These are phyloP conservation scores for Albizia julibrissin DNA, from an alignment of 306 rosid genomes.

Conservation along the genomic window DNA sequence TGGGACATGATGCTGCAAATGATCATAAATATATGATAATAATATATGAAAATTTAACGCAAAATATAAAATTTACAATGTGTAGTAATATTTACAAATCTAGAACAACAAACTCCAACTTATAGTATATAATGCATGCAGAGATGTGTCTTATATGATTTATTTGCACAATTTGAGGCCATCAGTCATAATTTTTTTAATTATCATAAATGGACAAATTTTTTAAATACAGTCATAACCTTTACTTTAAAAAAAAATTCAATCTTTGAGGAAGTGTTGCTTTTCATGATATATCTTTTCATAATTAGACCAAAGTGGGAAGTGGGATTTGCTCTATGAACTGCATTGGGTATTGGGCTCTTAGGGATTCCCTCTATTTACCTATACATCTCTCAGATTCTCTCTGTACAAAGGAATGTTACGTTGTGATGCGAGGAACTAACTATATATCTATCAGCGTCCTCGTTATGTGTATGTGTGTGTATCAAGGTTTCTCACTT, in stretches of 20 bases:
- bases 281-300: background rate
- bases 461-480: background rate
- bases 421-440: slow-evolving; percentile 30
- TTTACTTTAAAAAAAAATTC: background rate
- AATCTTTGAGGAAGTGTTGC: background rate
- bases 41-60: background rate
- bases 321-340: slow-evolving; percentile 64
- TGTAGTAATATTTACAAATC: background rate
- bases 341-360: slow-evolving; percentile 64
- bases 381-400: slow-evolving; percentile 34
- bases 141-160: background rate
- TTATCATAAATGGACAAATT: background rate
- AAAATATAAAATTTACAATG: background rate
- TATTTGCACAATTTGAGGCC: background rate
- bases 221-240: background rate
- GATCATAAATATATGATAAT: background rate
- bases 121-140: background rate
- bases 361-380: slow-evolving; percentile 76
- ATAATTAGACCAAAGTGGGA: slow-evolving; percentile 31
- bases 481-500: background rate
- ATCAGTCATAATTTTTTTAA: background rate
- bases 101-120: background rate
- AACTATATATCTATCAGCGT: background rate
- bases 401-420: slow-evolving; percentile 51
- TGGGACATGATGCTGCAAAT: background rate